Evolutionary conservation across 176 grass and related monocot genomes (phyloP).

Genomic region (Musa troglodytarum): DNA sequence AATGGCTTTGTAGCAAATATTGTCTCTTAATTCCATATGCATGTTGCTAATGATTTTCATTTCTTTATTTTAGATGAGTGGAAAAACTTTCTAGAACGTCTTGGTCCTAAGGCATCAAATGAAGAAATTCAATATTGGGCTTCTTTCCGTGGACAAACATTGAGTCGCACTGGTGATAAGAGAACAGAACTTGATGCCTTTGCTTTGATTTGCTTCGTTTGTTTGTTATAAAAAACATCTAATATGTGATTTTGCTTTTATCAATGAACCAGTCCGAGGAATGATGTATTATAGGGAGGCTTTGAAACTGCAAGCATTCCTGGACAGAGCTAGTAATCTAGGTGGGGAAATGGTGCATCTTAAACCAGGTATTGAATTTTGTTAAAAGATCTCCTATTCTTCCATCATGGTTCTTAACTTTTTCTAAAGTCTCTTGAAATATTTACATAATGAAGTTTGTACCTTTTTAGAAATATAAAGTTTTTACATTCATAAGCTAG

Average conservation of each 20-base stretch:
- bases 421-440: background rate
- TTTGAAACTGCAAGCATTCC: conserved; percentile 64
- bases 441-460: background rate
- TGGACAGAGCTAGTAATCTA: conserved; percentile 69
- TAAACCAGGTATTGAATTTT: background rate
- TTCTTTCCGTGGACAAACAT: conserved; percentile 92
- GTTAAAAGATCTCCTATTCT: conserved; percentile 2
- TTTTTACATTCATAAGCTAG: conserved; percentile 5
- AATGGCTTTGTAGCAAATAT: background rate
- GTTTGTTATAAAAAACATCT: background rate
- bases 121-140: conserved; percentile 85
- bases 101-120: conserved; percentile 37
- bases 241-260: conserved; percentile 22
- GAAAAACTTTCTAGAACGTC: conserved; percentile 72
- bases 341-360: conserved; percentile 27
- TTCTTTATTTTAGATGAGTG: conserved; percentile 64
- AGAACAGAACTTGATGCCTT: background rate
- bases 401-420: conserved; percentile 7
- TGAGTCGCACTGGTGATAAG: conserved; percentile 78
- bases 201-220: background rate
- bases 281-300: conserved; percentile 89
- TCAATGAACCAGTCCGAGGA: conserved; percentile 62
- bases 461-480: background rate
- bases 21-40: background rate
- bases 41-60: background rate